These are phyloP conservation scores for Solanum pimpinellifolium DNA, from an alignment of 257 asterid species.

Conservation along the genomic window DNA sequence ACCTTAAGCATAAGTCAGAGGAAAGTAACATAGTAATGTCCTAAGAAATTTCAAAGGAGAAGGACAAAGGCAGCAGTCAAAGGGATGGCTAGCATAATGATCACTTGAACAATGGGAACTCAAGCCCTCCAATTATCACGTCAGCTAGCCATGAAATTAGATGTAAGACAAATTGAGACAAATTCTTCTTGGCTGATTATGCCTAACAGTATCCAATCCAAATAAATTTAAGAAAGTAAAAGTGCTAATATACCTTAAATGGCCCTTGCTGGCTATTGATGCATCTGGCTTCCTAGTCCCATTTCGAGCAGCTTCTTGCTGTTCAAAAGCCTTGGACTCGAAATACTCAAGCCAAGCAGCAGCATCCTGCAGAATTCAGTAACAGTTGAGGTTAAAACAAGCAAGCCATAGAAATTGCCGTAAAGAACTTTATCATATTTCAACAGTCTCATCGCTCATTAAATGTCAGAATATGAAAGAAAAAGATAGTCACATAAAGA, in stretches of 20 bases:
- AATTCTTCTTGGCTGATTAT: background rate
- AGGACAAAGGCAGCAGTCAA: background rate
- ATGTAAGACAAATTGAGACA: background rate
- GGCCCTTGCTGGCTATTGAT: constrained; percentile 97
- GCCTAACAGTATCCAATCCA: background rate
- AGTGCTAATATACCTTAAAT: constrained; percentile 59
- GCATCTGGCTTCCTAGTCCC: constrained; percentile 94
- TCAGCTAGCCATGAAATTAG: background rate
- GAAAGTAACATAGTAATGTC: background rate
- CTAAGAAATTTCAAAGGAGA: background rate
- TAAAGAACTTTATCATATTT: background rate
- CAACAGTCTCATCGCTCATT: background rate
- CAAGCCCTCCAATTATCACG: background rate
- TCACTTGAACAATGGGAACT: background rate
- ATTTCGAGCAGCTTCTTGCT: constrained; percentile 90
- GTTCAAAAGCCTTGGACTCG: constrained; percentile 94
- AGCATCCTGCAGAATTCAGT: constrained; percentile 65
- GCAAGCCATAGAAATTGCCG: background rate
- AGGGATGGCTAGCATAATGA: background rate
- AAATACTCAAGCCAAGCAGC: constrained; percentile 99
- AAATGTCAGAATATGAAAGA: background rate
- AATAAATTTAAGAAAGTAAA: constrained; percentile 14
- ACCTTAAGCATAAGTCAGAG: background rate
- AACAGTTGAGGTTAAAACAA: background rate
- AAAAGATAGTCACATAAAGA: background rate